A percentile compares a stretch with the other conserved stretches of the same genome.
Conservation (phyloP, 805 yeast genomes). For the Nakazawaea peltata region DNA sequence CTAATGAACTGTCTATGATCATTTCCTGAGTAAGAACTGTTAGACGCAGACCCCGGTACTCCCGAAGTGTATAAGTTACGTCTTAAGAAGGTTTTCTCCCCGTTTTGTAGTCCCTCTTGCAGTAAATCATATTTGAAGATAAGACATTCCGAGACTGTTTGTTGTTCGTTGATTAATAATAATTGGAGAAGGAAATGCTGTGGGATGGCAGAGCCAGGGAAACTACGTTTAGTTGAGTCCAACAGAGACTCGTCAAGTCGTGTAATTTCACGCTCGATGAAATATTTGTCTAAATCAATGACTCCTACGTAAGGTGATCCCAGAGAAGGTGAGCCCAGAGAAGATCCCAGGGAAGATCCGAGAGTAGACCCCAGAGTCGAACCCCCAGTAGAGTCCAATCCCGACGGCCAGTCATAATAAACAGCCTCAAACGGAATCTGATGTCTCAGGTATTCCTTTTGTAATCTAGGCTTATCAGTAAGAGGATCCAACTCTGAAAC, state of each 20-base stretch:
- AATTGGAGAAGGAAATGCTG: slow-evolving; percentile 20
- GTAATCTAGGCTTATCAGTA: slow-evolving; percentile 1
- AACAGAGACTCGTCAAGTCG: not conserved
- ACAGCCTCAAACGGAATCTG: slow-evolving; percentile 18
- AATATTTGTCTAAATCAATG: slow-evolving; percentile 19
- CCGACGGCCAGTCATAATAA: slow-evolving; percentile 15
- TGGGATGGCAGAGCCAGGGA: slow-evolving; percentile 22
- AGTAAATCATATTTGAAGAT: slow-evolving; percentile 20
- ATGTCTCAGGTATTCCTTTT: not conserved
- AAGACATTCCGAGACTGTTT: slow-evolving; percentile 17
- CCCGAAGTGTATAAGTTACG: slow-evolving; percentile 15
- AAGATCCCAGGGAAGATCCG: not conserved
- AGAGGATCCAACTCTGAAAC: slow-evolving; percentile 8
- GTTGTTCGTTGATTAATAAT: slow-evolving; percentile 22
- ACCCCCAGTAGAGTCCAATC: not conserved
- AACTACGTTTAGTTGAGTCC: slow-evolving; percentile 12
- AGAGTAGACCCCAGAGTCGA: not conserved
- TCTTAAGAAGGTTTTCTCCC: slow-evolving; percentile 20
- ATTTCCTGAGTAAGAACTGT: too few relatives aligned
- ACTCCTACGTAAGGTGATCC: slow-evolving; percentile 24
- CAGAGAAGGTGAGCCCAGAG: too few relatives aligned
- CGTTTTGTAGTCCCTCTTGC: slow-evolving; percentile 12
- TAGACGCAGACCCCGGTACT: too few relatives aligned
- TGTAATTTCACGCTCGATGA: slow-evolving; percentile 14
- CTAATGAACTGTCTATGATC: slow-evolving; percentile 16